Evolutionary conservation across 2,329 filamentous ascomycete genomes (phyloP).

Genomic region (Pseudogymnoascus sp.): DNA sequence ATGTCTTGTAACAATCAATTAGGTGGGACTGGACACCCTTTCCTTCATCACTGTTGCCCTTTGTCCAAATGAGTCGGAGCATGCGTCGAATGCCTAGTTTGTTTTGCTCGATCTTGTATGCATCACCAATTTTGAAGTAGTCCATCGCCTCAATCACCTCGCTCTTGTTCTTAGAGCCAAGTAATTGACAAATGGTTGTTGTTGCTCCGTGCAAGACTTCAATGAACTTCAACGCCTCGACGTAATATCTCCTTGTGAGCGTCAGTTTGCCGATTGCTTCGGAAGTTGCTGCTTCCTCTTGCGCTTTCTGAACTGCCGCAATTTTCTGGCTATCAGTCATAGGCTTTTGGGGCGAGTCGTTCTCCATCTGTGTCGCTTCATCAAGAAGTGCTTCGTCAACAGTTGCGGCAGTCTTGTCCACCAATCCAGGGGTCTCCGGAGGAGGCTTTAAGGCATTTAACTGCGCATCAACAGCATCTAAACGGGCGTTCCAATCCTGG

Average conservation of each 20-base stretch:
- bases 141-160: slow-evolving; percentile 99
- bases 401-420: slow-evolving; percentile 53
- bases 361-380: slow-evolving; percentile 73
- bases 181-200: slow-evolving; percentile 70
- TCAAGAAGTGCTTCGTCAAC: slow-evolving; percentile 74
- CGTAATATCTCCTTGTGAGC: slow-evolving; percentile 80
- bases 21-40: slow-evolving; percentile 95
- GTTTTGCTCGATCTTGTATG: slow-evolving; percentile 91
- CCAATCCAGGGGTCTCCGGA: slow-evolving; percentile 61
- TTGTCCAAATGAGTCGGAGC: slow-evolving; percentile 97
- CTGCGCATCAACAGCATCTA: slow-evolving; percentile 76
- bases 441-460: slow-evolving; percentile 75
- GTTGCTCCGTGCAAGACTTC: slow-evolving; percentile 81
- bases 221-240: slow-evolving; percentile 90
- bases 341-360: slow-evolving; percentile 55
- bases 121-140: slow-evolving; percentile 90
- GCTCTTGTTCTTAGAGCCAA: slow-evolving; percentile 93
- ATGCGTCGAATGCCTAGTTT: slow-evolving; percentile 89
- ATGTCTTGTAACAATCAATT: slow-evolving; percentile 89
- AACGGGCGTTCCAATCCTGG: slow-evolving; percentile 74
- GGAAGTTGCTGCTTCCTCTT: slow-evolving; percentile 79
- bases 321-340: slow-evolving; percentile 75
- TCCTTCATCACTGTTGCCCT: slow-evolving; percentile 97
- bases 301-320: slow-evolving; percentile 66
- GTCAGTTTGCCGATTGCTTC: slow-evolving; percentile 84